A percentile compares a stretch with the other conserved stretches of the same genome.
Conservation (phyloP, 495 filamentous ascomycete genomes). For the Tuber microsphaerosporum region DNA sequence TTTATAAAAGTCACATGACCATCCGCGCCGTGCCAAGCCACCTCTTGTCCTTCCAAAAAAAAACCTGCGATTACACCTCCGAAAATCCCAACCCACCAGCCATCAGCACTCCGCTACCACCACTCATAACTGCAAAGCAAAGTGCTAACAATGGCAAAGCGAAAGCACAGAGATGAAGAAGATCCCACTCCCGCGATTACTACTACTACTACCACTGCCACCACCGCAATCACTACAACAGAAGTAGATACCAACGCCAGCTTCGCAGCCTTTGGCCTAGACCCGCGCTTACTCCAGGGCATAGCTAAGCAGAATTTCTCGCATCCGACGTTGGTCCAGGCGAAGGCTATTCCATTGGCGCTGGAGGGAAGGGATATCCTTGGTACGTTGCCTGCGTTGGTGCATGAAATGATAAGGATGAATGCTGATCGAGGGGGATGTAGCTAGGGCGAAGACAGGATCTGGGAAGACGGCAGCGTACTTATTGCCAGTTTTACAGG, state of each 20-base stretch:
- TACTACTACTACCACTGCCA: background rate
- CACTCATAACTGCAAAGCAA: background rate
- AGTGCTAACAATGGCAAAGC: background rate
- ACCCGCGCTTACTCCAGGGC: conserved; percentile 76
- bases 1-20: background rate
- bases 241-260: conserved; percentile 27
- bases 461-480: conserved; percentile 98
- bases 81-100: background rate
- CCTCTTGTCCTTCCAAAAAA: background rate
- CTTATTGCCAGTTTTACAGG: conserved; percentile 77
- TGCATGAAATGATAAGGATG: background rate
- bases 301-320: conserved; percentile 75
- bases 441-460: conserved; percentile 80
- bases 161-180: background rate
- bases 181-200: background rate
- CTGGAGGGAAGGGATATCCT: conserved; percentile 87
- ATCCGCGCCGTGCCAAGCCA: background rate
- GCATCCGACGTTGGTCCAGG: conserved; percentile 77
- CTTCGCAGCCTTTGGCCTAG: conserved; percentile 62
- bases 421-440: background rate
- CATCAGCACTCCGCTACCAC: background rate
- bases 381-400: conserved; percentile 44
- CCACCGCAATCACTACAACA: background rate
- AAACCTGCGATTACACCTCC: background rate
- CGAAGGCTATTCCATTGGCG: conserved; percentile 78